A percentile compares a stretch with the other conserved stretches of the same genome.
Conservation (phyloP, 140 eudicot genomes). For the Oenanthe javanica region DNA sequence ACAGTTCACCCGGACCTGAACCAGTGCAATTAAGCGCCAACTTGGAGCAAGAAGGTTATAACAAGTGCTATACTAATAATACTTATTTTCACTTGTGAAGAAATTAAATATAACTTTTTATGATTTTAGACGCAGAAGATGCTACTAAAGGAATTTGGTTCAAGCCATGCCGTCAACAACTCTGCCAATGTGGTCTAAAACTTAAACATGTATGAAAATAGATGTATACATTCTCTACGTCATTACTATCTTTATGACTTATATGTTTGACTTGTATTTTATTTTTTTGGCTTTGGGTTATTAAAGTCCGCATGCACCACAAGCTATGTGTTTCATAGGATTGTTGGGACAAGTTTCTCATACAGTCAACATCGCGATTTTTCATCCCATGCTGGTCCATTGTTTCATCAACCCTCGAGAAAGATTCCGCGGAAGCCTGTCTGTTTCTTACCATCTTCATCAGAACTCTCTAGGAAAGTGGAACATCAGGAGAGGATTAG, state of each 20-base stretch:
- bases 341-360: neutral
- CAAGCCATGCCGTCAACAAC: neutral
- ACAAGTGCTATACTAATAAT: neutral
- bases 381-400: neutral
- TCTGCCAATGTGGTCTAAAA: neutral
- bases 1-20: neutral
- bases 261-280: neutral
- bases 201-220: neutral
- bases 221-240: neutral
- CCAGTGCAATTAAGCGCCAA: neutral
- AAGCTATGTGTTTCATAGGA: neutral
- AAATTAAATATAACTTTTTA: neutral
- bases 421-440: neutral
- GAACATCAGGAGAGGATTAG: neutral
- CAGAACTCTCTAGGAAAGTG: neutral
- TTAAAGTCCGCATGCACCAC: neutral
- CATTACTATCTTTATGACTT: neutral
- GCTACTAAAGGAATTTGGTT: neutral
- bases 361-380: neutral
- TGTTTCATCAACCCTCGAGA: neutral
- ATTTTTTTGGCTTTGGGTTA: neutral
- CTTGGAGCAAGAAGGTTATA: neutral
- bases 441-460: neutral
- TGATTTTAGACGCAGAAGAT: neutral
- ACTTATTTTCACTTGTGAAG: neutral